A percentile compares a stretch with the other conserved stretches of the same genome.
phyloP scores from a whole-genome alignment of 495 filamentous ascomycete genomes.

The Penicillium tannophilum region DNA sequence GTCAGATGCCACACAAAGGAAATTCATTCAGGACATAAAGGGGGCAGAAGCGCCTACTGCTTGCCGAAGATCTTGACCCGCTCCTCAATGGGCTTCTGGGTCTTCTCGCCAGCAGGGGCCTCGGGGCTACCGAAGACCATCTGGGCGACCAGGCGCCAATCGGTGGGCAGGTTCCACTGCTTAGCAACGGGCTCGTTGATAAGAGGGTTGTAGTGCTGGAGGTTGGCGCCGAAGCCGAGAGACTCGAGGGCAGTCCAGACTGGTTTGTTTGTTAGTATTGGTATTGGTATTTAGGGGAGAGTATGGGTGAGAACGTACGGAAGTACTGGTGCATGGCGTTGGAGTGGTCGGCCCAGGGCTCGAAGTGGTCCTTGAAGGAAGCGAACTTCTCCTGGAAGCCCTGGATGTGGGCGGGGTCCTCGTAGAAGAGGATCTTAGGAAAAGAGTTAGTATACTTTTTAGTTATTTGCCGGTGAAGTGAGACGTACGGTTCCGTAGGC shows the following conservation, averaged over 20 bases:
- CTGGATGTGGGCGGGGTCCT: slow-evolving; percentile 48
- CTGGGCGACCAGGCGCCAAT: slow-evolving; percentile 52
- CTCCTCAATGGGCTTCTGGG: slow-evolving; percentile 25
- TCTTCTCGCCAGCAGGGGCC: slow-evolving; percentile 23
- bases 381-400: slow-evolving; percentile 48
- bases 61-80: slow-evolving; percentile 28
- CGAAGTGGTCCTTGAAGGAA: slow-evolving; percentile 46
- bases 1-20: slow-evolving; percentile 9
- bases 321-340: slow-evolving; percentile 60
- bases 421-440: slow-evolving; percentile 53
- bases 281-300: neutral
- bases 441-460: slow-evolving; percentile 4
- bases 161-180: slow-evolving; percentile 47
- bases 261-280: slow-evolving; percentile 14
- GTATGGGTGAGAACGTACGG: slow-evolving; percentile 31
- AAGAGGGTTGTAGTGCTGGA: slow-evolving; percentile 59
- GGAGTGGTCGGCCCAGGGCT: slow-evolving; percentile 52
- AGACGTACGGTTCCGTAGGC: slow-evolving; percentile 52
- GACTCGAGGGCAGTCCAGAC: slow-evolving; percentile 56
- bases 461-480: neutral
- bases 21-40: slow-evolving; percentile 10
- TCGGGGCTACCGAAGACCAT: slow-evolving; percentile 54
- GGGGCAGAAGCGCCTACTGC: slow-evolving; percentile 14
- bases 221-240: slow-evolving; percentile 55
- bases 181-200: slow-evolving; percentile 48